Base-by-base conservation (phyloP, 495 filamentous ascomycete species). In the Penicillium cosmopolitanum region DNA sequence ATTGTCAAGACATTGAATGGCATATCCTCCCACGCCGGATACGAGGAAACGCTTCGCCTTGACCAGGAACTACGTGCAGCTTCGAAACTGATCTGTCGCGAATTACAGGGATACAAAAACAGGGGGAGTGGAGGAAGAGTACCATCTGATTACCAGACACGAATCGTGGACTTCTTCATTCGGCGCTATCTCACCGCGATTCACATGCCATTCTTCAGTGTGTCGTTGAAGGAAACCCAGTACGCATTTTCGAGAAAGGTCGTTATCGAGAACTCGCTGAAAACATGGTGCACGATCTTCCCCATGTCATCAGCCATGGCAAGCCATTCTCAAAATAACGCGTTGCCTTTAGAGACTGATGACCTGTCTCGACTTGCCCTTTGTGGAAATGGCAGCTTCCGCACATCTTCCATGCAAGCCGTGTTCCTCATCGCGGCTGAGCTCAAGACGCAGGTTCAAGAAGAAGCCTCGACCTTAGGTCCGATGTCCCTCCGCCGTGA, bases 161-260 rank as follows among this genome's bases (percentile, higher is more conserved):
- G 71, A 3, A 31, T 66, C 1, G 51, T 83, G 1, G 79, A 85
- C 46, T 68, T 80, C 40, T 53, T 82, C 15, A 63, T 82, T 28
- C 74, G 74, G 21, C 77, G 74, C 13, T 80, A 80, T 56, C 67
- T 85, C 5, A 60, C 73, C 8, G 63, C 77, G 1, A 63, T 86
- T 1, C 84, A 87, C 64, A 57, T 78, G 10, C 83, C 83, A 15
- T 86, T 76, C 56, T 75, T 79, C 35, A 62, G 42, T 10, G 43
- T 60, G 13, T 63, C 72, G 1, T 57, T 81, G 21, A 60, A 58
- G 2, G 77, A 83, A 18, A 63, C 70, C 1, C 54, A 71, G 0
- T 85, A 80, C 50, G 79, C 82, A 2, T 86, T 77, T 50, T 83
- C 82, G 1, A 66, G 81, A 4, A 63, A 71, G 43, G 70, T 75